Percentiles rank a stretch among this genome's conserved stretches.
These are phyloP conservation scores for Yamadazyma triangularis DNA, from an alignment of 1,139 yeast species.

Conservation along the genomic window DNA sequence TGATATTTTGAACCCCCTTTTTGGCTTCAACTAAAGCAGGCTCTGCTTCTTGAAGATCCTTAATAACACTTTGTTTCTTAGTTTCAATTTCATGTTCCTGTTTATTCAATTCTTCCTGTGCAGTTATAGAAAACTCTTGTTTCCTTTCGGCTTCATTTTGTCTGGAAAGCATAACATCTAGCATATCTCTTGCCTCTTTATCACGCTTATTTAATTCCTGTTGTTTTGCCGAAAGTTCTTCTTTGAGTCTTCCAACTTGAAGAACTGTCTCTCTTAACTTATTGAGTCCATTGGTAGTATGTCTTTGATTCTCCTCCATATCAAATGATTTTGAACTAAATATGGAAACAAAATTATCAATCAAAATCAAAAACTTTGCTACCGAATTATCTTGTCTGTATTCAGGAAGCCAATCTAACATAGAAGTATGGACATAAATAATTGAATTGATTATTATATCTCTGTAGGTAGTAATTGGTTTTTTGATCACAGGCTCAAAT, in stretches of 20 bases:
- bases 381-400: constrained; percentile 10
- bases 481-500: constrained; percentile 11
- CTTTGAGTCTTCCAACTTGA: constrained; percentile 60
- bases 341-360: constrained; percentile 42
- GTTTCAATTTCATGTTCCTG: constrained; percentile 61
- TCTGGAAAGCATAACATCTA: constrained; percentile 74
- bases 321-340: constrained; percentile 42
- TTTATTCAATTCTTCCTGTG: constrained; percentile 62
- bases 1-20: constrained; percentile 82
- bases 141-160: constrained; percentile 93
- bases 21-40: constrained; percentile 86
- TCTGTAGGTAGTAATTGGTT: constrained; percentile 22
- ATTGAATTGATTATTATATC: constrained; percentile 47
- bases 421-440: constrained; percentile 39
- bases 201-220: constrained; percentile 51
- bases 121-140: constrained; percentile 77
- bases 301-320: constrained; percentile 67
- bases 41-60: constrained; percentile 69
- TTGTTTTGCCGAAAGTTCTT: constrained; percentile 52
- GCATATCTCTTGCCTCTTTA: constrained; percentile 63
- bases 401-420: neutral
- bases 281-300: constrained; percentile 68
- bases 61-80: constrained; percentile 54
- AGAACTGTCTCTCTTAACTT: constrained; percentile 74
- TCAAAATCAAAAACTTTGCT: constrained; percentile 51